A percentile compares a stretch with the other conserved stretches of the same genome.
phyloP scores from a whole-genome alignment of 129 eudicot species.

The Arctium lappa region DNA sequence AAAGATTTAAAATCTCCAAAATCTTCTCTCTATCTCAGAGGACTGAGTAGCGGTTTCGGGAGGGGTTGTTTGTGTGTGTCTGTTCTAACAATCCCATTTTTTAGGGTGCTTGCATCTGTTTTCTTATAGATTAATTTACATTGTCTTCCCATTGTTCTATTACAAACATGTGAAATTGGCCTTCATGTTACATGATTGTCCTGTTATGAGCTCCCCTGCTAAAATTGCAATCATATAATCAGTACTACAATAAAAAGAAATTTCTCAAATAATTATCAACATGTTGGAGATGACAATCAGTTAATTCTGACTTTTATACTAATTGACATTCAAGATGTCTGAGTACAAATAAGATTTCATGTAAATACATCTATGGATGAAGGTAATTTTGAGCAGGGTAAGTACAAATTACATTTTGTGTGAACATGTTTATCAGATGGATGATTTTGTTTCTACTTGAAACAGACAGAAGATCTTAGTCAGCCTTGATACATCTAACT shows the following conservation, averaged over 20 bases:
- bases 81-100: not conserved
- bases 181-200: not conserved
- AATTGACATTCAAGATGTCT: not conserved
- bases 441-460: too few species aligned
- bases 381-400: not conserved
- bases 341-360: too few species aligned
- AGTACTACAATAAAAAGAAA: not conserved
- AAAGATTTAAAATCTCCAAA: not conserved
- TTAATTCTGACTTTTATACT: not conserved
- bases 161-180: not conserved
- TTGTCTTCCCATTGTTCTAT: not conserved
- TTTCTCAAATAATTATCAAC: not conserved
- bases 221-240: not conserved
- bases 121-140: not conserved
- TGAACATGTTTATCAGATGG: too few species aligned
- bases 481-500: too few species aligned
- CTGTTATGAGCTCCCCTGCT: not conserved
- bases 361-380: not conserved
- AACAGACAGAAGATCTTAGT: too few species aligned
- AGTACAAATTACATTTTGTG: too few species aligned
- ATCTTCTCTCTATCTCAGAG: not conserved
- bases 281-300: not conserved
- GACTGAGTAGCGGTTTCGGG: not conserved
- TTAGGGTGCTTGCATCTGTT: not conserved
- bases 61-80: not conserved